Evolutionary conservation across 345 rosid genomes (phyloP).

Genomic region (Noccaea bulbosa): DNA sequence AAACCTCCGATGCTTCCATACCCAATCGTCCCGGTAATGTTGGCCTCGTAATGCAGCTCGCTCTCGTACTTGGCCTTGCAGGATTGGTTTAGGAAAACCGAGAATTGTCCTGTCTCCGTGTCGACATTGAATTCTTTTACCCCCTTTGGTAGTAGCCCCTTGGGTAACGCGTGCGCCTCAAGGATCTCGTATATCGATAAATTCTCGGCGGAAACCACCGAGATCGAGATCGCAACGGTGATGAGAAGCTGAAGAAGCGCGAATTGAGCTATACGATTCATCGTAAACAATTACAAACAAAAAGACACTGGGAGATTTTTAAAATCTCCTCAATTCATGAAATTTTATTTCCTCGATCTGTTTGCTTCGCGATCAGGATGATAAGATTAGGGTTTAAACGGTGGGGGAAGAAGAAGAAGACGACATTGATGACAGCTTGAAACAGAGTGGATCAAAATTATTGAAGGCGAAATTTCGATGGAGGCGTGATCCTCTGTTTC

Average conservation of each 20-base stretch:
- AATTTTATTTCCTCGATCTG: background rate
- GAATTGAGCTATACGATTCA: constrained; percentile 32
- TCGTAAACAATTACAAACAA: background rate
- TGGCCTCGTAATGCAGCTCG: constrained; percentile 76
- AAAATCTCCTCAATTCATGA: constrained; percentile 19
- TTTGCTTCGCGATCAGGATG: constrained; percentile 6
- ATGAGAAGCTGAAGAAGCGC: constrained; percentile 23
- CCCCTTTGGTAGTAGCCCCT: constrained; percentile 80
- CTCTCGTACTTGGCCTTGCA: constrained; percentile 88
- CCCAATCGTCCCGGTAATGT: constrained; percentile 66
- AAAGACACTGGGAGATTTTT: background rate
- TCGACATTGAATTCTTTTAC: constrained; percentile 56
- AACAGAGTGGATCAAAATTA: constrained; percentile 51
- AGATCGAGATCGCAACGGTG: constrained; percentile 20
- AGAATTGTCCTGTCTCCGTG: constrained; percentile 55
- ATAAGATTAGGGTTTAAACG: constrained; percentile 49
- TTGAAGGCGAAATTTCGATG: constrained; percentile 11
- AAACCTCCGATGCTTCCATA: constrained; percentile 72
- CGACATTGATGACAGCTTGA: constrained; percentile 62
- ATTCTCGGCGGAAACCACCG: constrained; percentile 25
- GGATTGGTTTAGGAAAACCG: constrained; percentile 71
- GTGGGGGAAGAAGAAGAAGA: constrained; percentile 35
- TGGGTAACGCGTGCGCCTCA: constrained; percentile 65
- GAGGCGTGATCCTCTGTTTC: constrained; percentile 23
- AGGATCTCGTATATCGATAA: constrained; percentile 66